Evolutionary conservation across 495 filamentous ascomycete genomes (phyloP), one percentile per base, ranked within the genome.

Genomic region (Penicillium steckii): DNA sequence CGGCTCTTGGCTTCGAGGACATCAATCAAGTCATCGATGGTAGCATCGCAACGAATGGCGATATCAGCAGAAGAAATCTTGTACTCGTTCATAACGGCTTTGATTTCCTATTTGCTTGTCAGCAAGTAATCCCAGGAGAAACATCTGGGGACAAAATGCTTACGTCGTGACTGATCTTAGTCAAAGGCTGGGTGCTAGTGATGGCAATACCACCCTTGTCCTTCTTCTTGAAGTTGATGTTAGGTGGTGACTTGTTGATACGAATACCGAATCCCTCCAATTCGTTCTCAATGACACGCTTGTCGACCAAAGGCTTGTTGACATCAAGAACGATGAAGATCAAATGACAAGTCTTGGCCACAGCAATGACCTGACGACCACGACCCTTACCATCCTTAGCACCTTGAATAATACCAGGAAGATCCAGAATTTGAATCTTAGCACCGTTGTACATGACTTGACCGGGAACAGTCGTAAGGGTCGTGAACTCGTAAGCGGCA

Each of bases 321-420:
- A 98, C 94, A 71, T 98, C 94, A 24, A 98, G 80, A 35, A 98
- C 93, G 65, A 98, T 97, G 75, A 97, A 97, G 56, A 98, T 98
- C 47, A 98, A 76, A 78, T 98, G 89, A 76, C 94, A 98, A 30
- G 93, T 97, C 79, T 97, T 97, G 44, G 95, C 91, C 45, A 98
- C 94, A 15, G 94, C 93, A 79, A 98, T 98, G 59, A 98, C 94
- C 72, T 98, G 94, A 59, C 95, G 86, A 80, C 94, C 94, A 79
- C 94, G 87, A 78, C 94, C 94, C 70, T 96, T 95, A 48, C 94
- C 94, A 70, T 98, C 94, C 71, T 98, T 98, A 49, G 94, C 94
- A 63, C 94, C 94, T 72, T 97, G 87, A 57, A 98, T 98, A 65
- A 98, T 98, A 83, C 94, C 94, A 8, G 94, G 94, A 59, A 98